A percentile compares a stretch with the other conserved stretches of the same genome.
phyloP scores from a whole-genome alignment of 1,139 yeast genomes.

The Entelexis paramagnoliae region DNA sequence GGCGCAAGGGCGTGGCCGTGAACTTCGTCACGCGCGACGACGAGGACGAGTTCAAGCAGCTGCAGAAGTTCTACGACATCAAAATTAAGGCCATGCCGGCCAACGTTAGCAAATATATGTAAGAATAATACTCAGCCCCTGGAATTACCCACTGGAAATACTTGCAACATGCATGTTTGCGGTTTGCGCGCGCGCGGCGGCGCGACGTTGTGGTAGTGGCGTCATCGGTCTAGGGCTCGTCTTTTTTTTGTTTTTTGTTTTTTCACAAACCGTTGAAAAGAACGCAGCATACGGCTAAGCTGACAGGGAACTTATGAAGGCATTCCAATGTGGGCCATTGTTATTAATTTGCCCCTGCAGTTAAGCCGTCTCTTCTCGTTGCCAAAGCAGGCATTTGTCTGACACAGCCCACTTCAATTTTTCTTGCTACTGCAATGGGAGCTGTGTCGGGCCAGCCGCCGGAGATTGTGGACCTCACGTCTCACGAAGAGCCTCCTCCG shows the following conservation, averaged over 20 bases:
- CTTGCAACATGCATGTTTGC: too few relatives aligned
- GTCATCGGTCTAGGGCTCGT: not conserved
- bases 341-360: not conserved
- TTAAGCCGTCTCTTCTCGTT: not conserved
- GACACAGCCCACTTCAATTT: not conserved
- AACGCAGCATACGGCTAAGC: not conserved
- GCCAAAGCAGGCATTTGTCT: not conserved
- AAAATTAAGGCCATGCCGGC: conserved; percentile 84
- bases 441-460: not conserved
- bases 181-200: too few relatives aligned
- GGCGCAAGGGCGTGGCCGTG: conserved; percentile 90
- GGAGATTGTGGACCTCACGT: conserved; percentile 11
- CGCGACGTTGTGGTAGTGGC: not conserved
- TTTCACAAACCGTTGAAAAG: too few relatives aligned
- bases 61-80: conserved; percentile 68
- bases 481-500: not conserved
- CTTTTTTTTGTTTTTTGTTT: too few relatives aligned
- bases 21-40: conserved; percentile 75
- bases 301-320: not conserved
- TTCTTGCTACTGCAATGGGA: not conserved
- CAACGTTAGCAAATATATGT: conserved; percentile 37
- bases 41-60: conserved; percentile 46
- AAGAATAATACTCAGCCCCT: too few relatives aligned
- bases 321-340: not conserved
- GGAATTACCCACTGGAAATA: too few relatives aligned